Base-by-base conservation (phyloP, 768 basidiomycete genomes). In the Pisolithus marmoratus region DNA sequence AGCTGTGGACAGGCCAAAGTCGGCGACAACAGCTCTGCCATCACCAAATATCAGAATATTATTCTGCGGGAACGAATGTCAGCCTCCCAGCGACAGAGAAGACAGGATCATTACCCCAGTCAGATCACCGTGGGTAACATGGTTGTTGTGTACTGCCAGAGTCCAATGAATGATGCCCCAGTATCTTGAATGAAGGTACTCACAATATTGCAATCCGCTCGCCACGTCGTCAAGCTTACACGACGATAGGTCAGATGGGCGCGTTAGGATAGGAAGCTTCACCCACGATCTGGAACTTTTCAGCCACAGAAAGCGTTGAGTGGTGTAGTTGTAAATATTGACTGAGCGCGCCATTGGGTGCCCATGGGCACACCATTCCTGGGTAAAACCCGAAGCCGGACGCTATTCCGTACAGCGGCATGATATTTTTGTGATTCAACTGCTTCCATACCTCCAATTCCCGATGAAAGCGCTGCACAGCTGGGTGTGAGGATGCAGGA, bases 1-100 rank as follows among this genome's bases (percentile, higher is more conserved):
- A 45, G 75, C 67, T 38, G 56, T 72, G 22, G 74, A 75, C 14
- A 76, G 56, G 1, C 77, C 77, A 42, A 79, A 79, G 49, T 78
- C 77, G 29, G 70, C 67, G 6, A 79, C 55, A 9, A 69, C 66
- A 0, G 70, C 75, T 20, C 65, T 68, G 22, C 68, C 56, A 6
- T 56, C 38, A n/a, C 24, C 42, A 1, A 56, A 54, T 2, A 63
- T 14, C 14, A 63, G 48, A 1, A 63, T 46, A 1, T 64, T 60
- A 2, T 52, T 62, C 60, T 64, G 43, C 8, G 14, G 6, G 37
- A 27, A 12, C 2, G 26, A 15, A 7, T 20, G 4, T 31, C 15
- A 9, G 9, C 9, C 7, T 8, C 23, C 14, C 14, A 2, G 11
- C 4, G 19, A 19, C 36, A 1, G 2, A 5, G 9, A 15, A 63